Conservation (phyloP, 139 green algal species). For the Closterium sp. region DNA sequence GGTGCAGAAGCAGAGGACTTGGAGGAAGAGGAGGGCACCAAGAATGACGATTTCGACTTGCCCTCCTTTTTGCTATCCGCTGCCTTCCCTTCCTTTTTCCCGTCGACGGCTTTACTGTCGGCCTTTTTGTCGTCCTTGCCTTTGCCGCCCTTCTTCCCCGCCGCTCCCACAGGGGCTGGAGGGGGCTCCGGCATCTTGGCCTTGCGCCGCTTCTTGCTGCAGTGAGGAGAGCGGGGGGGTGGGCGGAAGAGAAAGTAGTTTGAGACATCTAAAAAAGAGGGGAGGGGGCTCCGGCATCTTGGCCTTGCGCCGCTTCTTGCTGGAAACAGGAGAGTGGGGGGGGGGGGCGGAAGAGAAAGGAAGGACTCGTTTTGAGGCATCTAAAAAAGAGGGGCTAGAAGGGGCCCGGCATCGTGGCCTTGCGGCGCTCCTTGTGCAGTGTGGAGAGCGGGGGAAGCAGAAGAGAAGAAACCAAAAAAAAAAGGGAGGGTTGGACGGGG, state of each 20-base stretch:
- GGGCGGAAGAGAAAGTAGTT: too few species aligned
- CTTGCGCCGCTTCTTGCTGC: conserved; percentile 29
- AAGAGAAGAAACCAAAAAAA: background rate
- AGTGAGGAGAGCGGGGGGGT: background rate
- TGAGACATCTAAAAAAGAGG: too few species aligned
- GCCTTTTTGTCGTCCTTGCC: background rate
- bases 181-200: conserved; percentile 17
- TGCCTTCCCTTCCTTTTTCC: conserved; percentile 5
- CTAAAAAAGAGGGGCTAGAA: too few species aligned
- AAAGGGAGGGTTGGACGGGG: background rate
- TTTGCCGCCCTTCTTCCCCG: conserved; percentile 12
- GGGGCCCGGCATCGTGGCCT: too few species aligned
- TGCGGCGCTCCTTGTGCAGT: too few species aligned
- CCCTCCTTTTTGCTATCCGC: background rate
- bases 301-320: conserved; percentile 26
- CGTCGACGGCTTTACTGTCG: background rate
- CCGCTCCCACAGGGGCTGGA: background rate
- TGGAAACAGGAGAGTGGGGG: background rate
- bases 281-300: conserved; percentile 14
- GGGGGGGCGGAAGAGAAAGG: too few species aligned
- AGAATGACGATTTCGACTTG: background rate
- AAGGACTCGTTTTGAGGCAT: too few species aligned
- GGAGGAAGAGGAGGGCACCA: background rate
- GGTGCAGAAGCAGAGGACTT: background rate
- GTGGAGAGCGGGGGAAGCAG: background rate